phyloP scores from a whole-genome alignment of 208 protist species.

The Acanthamoeba royreba region DNA sequence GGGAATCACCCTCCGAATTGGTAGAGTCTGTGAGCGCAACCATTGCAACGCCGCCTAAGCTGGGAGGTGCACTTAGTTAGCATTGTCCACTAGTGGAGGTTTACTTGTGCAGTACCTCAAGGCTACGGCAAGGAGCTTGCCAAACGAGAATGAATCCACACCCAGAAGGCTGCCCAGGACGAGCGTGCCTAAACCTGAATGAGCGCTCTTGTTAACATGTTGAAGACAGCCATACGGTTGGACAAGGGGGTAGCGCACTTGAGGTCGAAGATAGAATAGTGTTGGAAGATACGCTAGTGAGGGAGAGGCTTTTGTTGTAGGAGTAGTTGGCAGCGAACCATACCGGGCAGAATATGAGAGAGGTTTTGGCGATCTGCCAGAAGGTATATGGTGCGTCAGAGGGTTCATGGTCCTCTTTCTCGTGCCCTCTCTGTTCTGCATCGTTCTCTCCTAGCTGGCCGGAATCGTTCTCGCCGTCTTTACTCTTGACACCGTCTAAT shows the following conservation, averaged over 20 bases:
- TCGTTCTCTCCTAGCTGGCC: background rate
- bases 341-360: conserved; percentile 49
- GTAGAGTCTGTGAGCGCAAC: background rate
- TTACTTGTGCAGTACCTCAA: no score
- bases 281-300: conserved; percentile 57
- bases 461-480: background rate
- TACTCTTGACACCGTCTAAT: background rate
- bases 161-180: conserved; percentile 16
- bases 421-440: background rate
- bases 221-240: background rate
- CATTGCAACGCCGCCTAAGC: conserved; percentile 42
- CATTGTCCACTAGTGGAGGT: no score
- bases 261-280: conserved; percentile 53
- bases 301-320: conserved; percentile 49
- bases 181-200: conserved; percentile 37
- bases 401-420: background rate
- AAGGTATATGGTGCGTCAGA: background rate
- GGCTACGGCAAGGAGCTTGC: conserved; percentile 37
- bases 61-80: no score
- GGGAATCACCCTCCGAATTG: background rate
- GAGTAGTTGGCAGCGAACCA: conserved; percentile 60
- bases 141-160: conserved; percentile 25
- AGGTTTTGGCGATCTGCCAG: conserved; percentile 22
- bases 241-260: background rate
- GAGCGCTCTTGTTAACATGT: background rate